phyloP scores from a whole-genome alignment of 345 rosid species.

The Eucalyptus coolabah region DNA sequence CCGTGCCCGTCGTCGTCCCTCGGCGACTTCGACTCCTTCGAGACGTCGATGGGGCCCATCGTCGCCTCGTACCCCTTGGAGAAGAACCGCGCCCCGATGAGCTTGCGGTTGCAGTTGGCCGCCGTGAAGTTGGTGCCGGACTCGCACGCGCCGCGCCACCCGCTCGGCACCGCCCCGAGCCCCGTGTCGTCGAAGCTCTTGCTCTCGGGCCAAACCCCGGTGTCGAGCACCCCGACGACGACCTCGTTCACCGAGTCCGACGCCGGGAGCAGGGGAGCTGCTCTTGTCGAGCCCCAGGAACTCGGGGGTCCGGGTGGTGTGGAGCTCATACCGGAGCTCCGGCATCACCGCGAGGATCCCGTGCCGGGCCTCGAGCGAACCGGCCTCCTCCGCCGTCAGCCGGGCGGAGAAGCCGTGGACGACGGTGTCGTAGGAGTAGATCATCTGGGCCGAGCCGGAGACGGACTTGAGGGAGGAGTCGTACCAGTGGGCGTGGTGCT shows the following conservation, averaged over 20 bases:
- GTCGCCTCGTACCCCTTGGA: constrained; percentile 39
- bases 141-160: constrained; percentile 59
- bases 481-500: constrained; percentile 76
- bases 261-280: constrained; percentile 14
- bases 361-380: constrained; percentile 19
- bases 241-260: constrained; percentile 16
- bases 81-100: constrained; percentile 56
- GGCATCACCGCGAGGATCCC: constrained; percentile 38
- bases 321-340: constrained; percentile 38
- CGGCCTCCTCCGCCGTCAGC: constrained; percentile 28
- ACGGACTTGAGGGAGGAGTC: constrained; percentile 58
- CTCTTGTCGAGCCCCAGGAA: constrained; percentile 39
- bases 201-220: constrained; percentile 57
- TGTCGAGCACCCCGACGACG: constrained; percentile 42
- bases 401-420: constrained; percentile 51
- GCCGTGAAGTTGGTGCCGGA: constrained; percentile 37
- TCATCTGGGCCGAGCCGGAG: constrained; percentile 33
- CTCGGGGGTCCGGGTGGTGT: constrained; percentile 51
- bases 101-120: constrained; percentile 35
- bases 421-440: constrained; percentile 43
- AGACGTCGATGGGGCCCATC: constrained; percentile 28
- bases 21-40: constrained; percentile 47
- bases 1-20: constrained; percentile 66
- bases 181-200: constrained; percentile 39
- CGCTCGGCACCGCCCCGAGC: constrained; percentile 25